Conservation (phyloP, 2,329 filamentous ascomycete species). For the Aspergillus niger region DNA sequence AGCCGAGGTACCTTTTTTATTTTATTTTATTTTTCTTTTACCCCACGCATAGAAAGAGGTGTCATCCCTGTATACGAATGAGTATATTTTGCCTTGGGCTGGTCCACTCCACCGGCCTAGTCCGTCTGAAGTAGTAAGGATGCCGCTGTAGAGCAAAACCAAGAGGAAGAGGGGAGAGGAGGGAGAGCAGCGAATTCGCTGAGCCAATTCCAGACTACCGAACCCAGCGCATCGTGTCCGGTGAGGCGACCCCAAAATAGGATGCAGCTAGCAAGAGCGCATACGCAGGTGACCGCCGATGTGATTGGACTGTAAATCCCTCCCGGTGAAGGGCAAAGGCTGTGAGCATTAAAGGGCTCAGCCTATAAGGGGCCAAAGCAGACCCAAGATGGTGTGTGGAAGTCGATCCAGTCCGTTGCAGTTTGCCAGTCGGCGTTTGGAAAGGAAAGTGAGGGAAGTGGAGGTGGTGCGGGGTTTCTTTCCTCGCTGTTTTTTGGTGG, state of each 20-base stretch:
- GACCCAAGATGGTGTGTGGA: slow-evolving; percentile 11
- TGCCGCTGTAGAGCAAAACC: neutral
- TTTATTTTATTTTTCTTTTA: too few species aligned
- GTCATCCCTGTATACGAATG: neutral
- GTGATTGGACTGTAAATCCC: slow-evolving; percentile 18
- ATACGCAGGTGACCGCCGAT: neutral
- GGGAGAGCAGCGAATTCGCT: slow-evolving; percentile 4
- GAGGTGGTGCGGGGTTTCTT: slow-evolving; percentile 22
- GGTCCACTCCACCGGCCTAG: slow-evolving; percentile 11
- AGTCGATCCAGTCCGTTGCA: slow-evolving; percentile 14
- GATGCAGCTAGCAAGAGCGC: slow-evolving; percentile 11
- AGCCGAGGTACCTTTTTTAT: too few species aligned
- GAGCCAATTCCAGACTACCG: slow-evolving; percentile 22
- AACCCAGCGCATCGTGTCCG: slow-evolving; percentile 21
- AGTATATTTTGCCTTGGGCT: neutral
- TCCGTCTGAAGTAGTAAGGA: neutral
- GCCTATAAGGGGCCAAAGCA: slow-evolving; percentile 12
- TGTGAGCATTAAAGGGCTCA: neutral
- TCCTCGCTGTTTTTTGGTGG: slow-evolving; percentile 1
- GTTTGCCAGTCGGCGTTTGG: neutral
- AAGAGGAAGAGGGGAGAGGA: slow-evolving; percentile 9
- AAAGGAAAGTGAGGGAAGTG: neutral
- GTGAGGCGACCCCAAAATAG: slow-evolving; percentile 19
- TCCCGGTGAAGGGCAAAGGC: slow-evolving; percentile 19
- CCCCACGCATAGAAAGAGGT: slow-evolving; percentile 11